Percentiles rank a stretch among this genome's conserved stretches.
phyloP scores from a whole-genome alignment of 2,329 filamentous ascomycete genomes.

The Pseudocercospora crystallina region DNA sequence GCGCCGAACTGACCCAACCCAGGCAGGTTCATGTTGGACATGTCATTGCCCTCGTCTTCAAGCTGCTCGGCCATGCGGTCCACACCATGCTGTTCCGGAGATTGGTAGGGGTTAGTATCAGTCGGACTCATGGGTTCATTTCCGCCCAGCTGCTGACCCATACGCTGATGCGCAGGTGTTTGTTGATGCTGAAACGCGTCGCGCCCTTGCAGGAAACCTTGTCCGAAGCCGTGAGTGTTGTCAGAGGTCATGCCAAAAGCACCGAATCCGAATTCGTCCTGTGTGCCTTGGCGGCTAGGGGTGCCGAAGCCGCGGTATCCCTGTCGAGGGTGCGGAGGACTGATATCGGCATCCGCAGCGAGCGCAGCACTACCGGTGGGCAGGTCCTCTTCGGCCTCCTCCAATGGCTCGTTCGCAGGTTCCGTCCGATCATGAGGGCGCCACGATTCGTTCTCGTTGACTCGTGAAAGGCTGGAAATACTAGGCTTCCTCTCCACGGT shows the following conservation, averaged over 20 bases:
- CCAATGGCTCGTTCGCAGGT: constrained; percentile 21
- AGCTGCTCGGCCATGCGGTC: constrained; percentile 53
- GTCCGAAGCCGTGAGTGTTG: constrained; percentile 34
- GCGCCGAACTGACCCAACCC: constrained; percentile 33
- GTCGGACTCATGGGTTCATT: constrained; percentile 82
- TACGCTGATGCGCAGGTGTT: constrained; percentile 47
- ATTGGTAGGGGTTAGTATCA: constrained; percentile 94
- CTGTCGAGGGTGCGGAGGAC: constrained; percentile 47
- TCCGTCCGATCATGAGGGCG: constrained; percentile 26
- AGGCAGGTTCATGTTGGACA: constrained; percentile 29
- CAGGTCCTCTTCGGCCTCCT: constrained; percentile 71
- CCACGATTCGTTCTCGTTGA: constrained; percentile 57
- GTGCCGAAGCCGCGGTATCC: constrained; percentile 44
- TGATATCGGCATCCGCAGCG: constrained; percentile 71
- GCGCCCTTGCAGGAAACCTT: constrained; percentile 43
- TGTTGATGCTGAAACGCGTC: constrained; percentile 57
- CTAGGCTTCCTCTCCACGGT: constrained; percentile 57
- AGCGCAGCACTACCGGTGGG: constrained; percentile 70
- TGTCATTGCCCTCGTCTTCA: constrained; percentile 31
- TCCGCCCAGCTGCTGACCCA: constrained; percentile 42
- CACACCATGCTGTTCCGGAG: constrained; percentile 72
- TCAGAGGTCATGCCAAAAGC: constrained; percentile 62
- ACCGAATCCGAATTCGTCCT: constrained; percentile 60
- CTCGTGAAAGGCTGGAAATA: constrained; percentile 52
- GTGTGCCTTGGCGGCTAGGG: constrained; percentile 49